Evolutionary conservation across 441 rosid species (phyloP), one percentile per base, ranked within the genome.

Genomic region (Theobroma grandiflorum): DNA sequence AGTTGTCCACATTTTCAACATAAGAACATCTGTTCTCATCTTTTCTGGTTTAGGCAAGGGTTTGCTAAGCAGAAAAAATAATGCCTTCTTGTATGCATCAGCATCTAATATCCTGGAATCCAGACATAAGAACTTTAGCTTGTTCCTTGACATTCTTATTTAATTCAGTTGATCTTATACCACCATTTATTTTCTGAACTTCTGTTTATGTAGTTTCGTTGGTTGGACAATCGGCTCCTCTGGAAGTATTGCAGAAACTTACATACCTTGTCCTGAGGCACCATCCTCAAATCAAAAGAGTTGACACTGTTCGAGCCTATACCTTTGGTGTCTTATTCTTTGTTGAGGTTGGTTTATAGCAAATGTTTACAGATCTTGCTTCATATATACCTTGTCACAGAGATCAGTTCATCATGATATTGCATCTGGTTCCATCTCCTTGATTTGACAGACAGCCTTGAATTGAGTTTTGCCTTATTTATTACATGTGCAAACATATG

Each of bases 241-340:
- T 91, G 0, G 89, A 91, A 74, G 68, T 93, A 72, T 38, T 95
- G 42, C 97, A 92, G 79, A 93, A 93, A 77, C 52, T 93, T 33
- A 93, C 98, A 10, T 95, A 91, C 76, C 85, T 86, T 42, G 90
- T 87, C 64, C 69, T 84, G 49, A 85, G 89, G 77, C 94, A 91
- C 68, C 74, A 67, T 38, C 91, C 89, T 42, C 72, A 76, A 78
- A 82, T 91, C 64, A 88, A 89, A 85, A 89, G 93, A 8, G 77
- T 91, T 0, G 94, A 91, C 62, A 89, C 91, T 6, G 90, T 91
- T 31, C 90, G 91, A 8, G 93, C 94, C 79, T 88, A 89, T 82
- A 85, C 89, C 49, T 89, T 91, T 26, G 93, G 94, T 31, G 90
- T 86, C 77, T 90, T 89, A 42, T 91, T 88, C 76, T 91, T 91